A percentile compares a stretch with the other conserved stretches of the same genome.
These are phyloP conservation scores for Lyophyllum semitale DNA, from an alignment of 768 basidiomycete genomes.

Conservation along the genomic window DNA sequence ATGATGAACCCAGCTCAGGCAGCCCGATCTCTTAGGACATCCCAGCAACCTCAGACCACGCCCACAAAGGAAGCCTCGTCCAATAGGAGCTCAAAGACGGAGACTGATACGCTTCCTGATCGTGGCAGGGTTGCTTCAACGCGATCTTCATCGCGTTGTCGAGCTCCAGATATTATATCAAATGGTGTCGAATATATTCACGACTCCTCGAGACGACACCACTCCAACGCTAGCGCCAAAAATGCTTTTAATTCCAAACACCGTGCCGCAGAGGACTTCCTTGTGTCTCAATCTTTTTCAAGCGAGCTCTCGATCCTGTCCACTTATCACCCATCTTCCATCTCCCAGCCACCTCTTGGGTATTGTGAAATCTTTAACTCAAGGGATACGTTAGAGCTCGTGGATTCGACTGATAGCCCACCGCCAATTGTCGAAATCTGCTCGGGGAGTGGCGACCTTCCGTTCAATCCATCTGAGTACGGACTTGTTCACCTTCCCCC, in stretches of 20 bases:
- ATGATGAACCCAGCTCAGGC: no score
- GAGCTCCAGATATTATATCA: no score
- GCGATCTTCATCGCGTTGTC: no score
- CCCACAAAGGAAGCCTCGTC: no score
- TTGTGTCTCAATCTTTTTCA: slow-evolving; percentile 20
- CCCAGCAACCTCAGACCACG: no score
- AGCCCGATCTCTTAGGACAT: no score
- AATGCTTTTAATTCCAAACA: slow-evolving; percentile 31
- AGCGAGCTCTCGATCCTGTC: slow-evolving; percentile 2
- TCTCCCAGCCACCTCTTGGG: not conserved
- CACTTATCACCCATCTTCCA: slow-evolving; percentile 10
- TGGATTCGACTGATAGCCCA: not conserved
- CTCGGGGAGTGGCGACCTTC: slow-evolving; percentile 12
- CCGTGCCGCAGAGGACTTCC: slow-evolving; percentile 27
- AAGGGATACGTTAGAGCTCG: not conserved
- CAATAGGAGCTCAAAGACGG: no score
- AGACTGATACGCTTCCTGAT: no score
- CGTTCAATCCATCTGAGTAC: slow-evolving; percentile 42
- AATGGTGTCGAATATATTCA: no score
- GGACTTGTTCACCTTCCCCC: slow-evolving; percentile 45
- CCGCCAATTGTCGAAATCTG: not conserved
- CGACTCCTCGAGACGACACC: no score
- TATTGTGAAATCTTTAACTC: not conserved
- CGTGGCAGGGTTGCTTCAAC: no score
- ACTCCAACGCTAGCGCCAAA: slow-evolving; percentile 7